Base-by-base conservation (phyloP, 257 asterid species). In the Ilex aquifolium region DNA sequence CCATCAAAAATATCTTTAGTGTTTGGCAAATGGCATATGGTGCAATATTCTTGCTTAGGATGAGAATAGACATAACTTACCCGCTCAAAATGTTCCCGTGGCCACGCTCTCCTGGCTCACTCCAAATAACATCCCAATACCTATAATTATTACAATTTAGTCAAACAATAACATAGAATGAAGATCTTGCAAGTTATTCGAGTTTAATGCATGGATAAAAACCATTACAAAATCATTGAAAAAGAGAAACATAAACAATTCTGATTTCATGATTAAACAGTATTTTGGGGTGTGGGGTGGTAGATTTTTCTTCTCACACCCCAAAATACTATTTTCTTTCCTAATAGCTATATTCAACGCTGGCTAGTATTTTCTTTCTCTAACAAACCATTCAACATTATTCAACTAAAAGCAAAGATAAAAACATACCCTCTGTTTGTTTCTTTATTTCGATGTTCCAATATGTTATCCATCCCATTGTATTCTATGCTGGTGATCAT, bases 91-190 rank as follows among this genome's bases (percentile, higher is more conserved):
- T 21, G 21, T 29, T 56, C 66, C 61, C 10, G 27, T 21, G 27
- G 27, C 15, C 13, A 8, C 12, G 7, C 1, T 50, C 55, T 27
- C 3, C 30, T 44, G 63, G 48, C 10, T n/a, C 57, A 27, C 40
- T 60, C 81, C 81, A 72, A 2, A 67, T 60, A 6, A 66, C 58
- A 49, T 76, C 81, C 81, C 81, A 76, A 42, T 76, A 72, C 65
- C 81, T 76, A 57, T 12, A 49, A 49, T 12, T n/a, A 12, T 11
- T 3, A 3, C 10, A 11, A 49, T 11, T 49, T 49, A 11, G n/a
- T 11, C 54, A 49, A 49, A 2, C 54, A 11, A 49, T n/a, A 15
- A 49, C 2, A 49, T 49, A 15, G 17, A 12, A 6, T 12, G 54
- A 49, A 15, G 10, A 15, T 11, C 6, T n/a, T n/a, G 17, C 5